Percentiles rank a stretch among this genome's conserved stretches.
Evolutionary conservation across 1,139 yeast genomes (phyloP).

Genomic region (Yamadazyma siamensis): DNA sequence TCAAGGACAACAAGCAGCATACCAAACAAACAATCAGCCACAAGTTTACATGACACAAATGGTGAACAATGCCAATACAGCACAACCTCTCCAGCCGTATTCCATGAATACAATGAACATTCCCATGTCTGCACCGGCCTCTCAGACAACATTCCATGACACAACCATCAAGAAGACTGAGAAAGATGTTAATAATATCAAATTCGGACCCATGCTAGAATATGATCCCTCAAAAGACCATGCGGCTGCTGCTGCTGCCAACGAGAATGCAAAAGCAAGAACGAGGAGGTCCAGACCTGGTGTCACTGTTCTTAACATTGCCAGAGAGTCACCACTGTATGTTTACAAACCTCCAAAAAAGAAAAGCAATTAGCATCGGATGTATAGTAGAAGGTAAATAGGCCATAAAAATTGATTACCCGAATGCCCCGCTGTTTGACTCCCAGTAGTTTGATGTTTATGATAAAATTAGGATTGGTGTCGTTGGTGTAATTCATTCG

Average conservation of each 20-base stretch:
- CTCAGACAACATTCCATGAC: slow-evolving; percentile 10
- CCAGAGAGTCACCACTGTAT: slow-evolving; percentile 30
- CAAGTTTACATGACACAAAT: too few species aligned
- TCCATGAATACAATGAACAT: slow-evolving; percentile 9
- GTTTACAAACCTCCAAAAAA: slow-evolving; percentile 34
- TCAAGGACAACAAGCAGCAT: too few species aligned
- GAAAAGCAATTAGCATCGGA: slow-evolving; percentile 3
- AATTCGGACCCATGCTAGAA: slow-evolving; percentile 41
- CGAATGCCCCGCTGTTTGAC: not conserved
- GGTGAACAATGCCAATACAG: too few species aligned
- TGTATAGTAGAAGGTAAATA: not conserved
- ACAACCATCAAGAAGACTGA: slow-evolving; percentile 15
- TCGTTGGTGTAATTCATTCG: not conserved
- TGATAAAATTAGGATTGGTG: too few species aligned
- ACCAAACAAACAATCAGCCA: too few species aligned
- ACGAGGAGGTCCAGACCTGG: slow-evolving; percentile 15
- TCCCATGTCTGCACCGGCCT: slow-evolving; percentile 13
- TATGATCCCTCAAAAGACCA: slow-evolving; percentile 40
- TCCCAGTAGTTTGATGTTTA: too few species aligned
- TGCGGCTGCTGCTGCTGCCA: slow-evolving; percentile 9
- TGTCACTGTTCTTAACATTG: slow-evolving; percentile 24
- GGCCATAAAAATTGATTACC: not conserved
- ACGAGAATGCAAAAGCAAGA: slow-evolving; percentile 9
- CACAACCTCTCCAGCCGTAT: slow-evolving; percentile 12
- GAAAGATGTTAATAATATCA: slow-evolving; percentile 29